Conservation (phyloP, 2,329 filamentous ascomycete genomes). For the Hymenoscyphus occultus region DNA sequence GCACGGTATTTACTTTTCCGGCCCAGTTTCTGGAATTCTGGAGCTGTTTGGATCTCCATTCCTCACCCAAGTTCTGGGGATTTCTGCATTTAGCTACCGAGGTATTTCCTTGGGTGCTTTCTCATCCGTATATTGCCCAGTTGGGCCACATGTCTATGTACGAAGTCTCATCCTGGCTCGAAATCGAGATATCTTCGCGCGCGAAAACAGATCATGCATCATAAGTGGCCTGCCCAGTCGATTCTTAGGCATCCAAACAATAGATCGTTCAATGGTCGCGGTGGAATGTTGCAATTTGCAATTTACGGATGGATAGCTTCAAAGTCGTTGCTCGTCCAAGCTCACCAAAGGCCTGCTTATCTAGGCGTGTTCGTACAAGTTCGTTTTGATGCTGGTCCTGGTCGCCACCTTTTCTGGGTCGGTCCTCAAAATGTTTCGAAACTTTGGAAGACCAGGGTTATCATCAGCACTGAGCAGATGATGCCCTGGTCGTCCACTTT, state of each 20-base stretch:
- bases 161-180: background rate
- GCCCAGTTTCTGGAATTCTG: background rate
- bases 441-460: background rate
- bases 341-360: background rate
- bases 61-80: conserved; percentile 2
- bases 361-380: background rate
- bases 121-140: background rate
- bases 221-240: background rate
- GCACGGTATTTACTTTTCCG: background rate
- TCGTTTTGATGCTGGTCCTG: background rate
- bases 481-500: background rate
- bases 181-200: background rate
- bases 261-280: background rate
- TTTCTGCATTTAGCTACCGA: background rate
- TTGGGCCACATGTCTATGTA: background rate
- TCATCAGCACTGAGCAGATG: background rate
- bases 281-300: background rate
- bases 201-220: background rate
- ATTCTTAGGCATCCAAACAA: background rate
- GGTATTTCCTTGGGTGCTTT: background rate
- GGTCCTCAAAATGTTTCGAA: background rate
- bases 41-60: background rate
- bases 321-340: background rate
- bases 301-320: background rate
- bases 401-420: background rate